phyloP scores from a whole-genome alignment of 2,329 filamentous ascomycete species.

The Pleoardoris graminearum region DNA sequence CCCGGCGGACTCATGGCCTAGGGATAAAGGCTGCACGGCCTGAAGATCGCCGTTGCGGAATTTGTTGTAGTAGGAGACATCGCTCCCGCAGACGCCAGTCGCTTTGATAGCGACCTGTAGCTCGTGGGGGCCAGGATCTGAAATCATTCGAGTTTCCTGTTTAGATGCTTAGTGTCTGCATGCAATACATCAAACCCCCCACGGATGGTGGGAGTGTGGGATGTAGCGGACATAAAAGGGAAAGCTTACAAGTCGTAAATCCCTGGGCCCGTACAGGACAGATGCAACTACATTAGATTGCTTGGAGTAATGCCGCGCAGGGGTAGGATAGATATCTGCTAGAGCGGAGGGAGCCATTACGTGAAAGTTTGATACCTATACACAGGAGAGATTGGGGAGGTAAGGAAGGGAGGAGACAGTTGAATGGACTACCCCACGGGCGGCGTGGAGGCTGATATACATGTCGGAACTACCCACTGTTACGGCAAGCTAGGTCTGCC shows the following conservation, averaged over 20 bases:
- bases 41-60: constrained; percentile 73
- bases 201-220: constrained; percentile 39
- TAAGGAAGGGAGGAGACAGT: constrained; percentile 30
- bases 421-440: constrained; percentile 39
- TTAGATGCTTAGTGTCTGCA: constrained; percentile 27
- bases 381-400: constrained; percentile 24
- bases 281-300: constrained; percentile 44
- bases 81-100: constrained; percentile 71
- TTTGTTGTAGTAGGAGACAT: constrained; percentile 72
- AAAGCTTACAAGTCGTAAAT: constrained; percentile 48
- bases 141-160: constrained; percentile 60
- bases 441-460: constrained; percentile 46
- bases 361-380: constrained; percentile 27
- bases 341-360: constrained; percentile 49
- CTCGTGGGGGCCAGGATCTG: constrained; percentile 59
- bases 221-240: constrained; percentile 35
- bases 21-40: constrained; percentile 65
- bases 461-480: constrained; percentile 33
- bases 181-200: constrained; percentile 34
- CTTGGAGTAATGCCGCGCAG: constrained; percentile 45
- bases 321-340: constrained; percentile 45
- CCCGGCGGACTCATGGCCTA: constrained; percentile 51
- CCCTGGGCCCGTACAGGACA: constrained; percentile 48
- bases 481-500: constrained; percentile 34
- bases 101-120: constrained; percentile 67